Conservation (phyloP, 257 asterid species). For the Plantago elongata region DNA sequence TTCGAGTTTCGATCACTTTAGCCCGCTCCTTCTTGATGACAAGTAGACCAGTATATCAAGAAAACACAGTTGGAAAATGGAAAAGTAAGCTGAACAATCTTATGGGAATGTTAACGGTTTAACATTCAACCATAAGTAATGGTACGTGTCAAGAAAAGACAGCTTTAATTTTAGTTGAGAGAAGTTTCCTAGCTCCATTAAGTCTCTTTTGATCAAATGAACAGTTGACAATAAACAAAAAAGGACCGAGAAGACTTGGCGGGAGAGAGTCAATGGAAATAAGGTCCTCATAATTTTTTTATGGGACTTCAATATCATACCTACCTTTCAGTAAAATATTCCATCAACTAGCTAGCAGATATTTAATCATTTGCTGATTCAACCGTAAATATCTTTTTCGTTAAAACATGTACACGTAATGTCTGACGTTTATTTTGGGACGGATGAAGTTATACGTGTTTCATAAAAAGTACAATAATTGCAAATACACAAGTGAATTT, state of each 20-base stretch:
- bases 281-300: background rate
- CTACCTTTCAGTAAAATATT: no score
- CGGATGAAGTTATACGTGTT: no score
- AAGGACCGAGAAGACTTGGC: background rate
- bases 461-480: no score
- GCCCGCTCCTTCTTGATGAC: background rate
- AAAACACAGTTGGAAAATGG: background rate
- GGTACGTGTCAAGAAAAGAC: background rate
- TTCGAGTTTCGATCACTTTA: background rate
- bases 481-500: no score
- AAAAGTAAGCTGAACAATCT: background rate
- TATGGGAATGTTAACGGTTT: background rate
- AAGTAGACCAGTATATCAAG: background rate
- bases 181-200: background rate
- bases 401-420: no score
- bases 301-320: no score
- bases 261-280: background rate
- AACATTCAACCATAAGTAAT: background rate
- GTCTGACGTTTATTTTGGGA: no score
- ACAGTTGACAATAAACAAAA: background rate
- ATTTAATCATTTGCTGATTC: no score
- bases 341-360: no score
- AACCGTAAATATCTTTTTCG: no score
- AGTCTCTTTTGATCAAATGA: background rate
- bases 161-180: background rate